Base-by-base conservation (phyloP, 2,329 filamentous ascomycete genomes). In the Fusarium sp. region DNA sequence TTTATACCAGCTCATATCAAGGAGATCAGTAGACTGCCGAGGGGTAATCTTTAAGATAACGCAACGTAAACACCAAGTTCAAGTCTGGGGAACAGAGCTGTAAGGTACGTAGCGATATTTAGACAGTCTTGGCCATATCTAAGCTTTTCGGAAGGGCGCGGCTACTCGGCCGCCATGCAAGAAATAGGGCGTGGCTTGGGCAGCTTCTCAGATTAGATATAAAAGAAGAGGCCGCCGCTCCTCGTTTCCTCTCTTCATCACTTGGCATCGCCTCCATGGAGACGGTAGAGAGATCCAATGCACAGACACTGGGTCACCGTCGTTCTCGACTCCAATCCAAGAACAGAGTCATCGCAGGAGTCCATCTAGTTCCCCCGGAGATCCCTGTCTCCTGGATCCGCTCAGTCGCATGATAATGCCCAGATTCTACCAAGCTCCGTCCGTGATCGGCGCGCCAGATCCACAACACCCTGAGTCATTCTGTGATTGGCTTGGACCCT, bases 281-380 rank as follows among this genome's bases (percentile, higher is more conserved):
- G 27, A 29, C 17, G 36, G 15, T 23, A 14, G 11, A 1, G 0
- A 4, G 20, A 4, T 25, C 21, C 10, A 13, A 25, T 27, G 35
- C 35, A 40, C 52, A 27, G 20, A 40, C 21, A 10, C 23, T 21
- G 27, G 29, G 25, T 20, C 17, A 4, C 18, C 0, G 20, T 39
- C n/a, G 23, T 5, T 43, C 47, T 53, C 37, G 48, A 41, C 48
- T 35, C 20, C 25, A 25, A 25, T 9, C 25, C 25, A 25, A 25
- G 25, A 25, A n/a, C n/a, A n/a, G n/a, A n/a, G n/a, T n/a, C 13
- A 4, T 14, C 9, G 29, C 42, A 45, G 64, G 64, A 67, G 58
- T 60, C 39, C 21, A 8, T 53, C 46, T 51, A 68, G 36, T 13
- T n/a, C 5, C 64, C 64, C 64, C 64, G 63, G n/a, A 10, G 6